Conservation (phyloP, 176 grass and related monocot species). For the Saccharum spontaneum region DNA sequence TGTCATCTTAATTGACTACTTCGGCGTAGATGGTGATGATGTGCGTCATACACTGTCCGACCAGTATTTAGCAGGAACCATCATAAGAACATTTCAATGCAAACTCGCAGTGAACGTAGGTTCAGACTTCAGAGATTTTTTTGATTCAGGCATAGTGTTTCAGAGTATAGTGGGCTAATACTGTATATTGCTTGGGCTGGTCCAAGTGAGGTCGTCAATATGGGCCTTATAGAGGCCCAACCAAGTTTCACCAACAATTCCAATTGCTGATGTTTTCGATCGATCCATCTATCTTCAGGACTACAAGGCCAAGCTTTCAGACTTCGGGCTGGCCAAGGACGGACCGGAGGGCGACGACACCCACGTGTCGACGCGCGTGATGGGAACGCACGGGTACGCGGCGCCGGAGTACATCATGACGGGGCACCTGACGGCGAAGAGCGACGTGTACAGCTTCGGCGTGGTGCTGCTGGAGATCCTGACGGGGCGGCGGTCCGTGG, state of each 20-base stretch:
- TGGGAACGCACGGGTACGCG: slow-evolving; percentile 89
- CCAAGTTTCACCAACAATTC: background rate
- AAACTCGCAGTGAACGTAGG: background rate
- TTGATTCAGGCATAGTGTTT: background rate
- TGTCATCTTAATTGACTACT: background rate
- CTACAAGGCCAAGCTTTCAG: slow-evolving; percentile 83
- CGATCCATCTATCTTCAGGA: slow-evolving; percentile 35
- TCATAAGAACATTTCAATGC: background rate
- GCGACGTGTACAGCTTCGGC: slow-evolving; percentile 90
- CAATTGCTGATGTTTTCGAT: background rate
- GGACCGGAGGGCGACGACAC: slow-evolving; percentile 84
- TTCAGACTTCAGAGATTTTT: background rate
- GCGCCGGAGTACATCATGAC: slow-evolving; percentile 99
- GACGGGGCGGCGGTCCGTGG: slow-evolving; percentile 61
- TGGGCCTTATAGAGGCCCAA: background rate
- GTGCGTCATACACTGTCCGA: background rate
- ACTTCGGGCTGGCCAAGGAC: slow-evolving; percentile 93
- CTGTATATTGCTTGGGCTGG: background rate
- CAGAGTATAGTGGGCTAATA: background rate
- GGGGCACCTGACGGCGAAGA: slow-evolving; percentile 79
- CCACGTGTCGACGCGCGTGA: slow-evolving; percentile 85
- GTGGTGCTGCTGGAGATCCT: slow-evolving; percentile 87
- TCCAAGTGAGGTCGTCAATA: background rate
- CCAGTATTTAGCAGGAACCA: background rate
- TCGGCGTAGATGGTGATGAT: background rate